These are phyloP conservation scores for Ajuga reptans DNA, from an alignment of 305 asterid species.

Conservation along the genomic window DNA sequence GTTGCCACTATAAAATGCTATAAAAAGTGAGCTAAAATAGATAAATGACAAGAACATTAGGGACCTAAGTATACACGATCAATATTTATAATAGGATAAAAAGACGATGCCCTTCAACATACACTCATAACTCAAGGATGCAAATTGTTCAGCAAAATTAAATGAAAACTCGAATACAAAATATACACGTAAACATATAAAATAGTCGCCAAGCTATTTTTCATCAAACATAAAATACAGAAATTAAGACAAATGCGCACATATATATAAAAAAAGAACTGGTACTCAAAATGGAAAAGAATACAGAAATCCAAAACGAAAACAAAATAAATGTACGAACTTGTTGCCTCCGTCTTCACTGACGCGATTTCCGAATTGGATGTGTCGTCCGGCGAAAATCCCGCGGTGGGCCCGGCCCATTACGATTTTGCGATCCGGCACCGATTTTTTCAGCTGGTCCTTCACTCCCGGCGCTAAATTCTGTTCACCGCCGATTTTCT, in stretches of 20 bases:
- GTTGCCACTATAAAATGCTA: background rate
- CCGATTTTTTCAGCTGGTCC: constrained; percentile 48
- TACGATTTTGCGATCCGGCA: constrained; percentile 61
- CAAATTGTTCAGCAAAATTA: background rate
- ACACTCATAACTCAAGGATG: background rate
- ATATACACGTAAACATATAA: background rate
- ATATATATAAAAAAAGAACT: background rate
- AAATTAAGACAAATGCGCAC: background rate
- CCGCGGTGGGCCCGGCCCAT: constrained; percentile 98
- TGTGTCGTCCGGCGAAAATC: constrained; percentile 81
- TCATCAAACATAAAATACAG: background rate
- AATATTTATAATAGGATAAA: too few species aligned
- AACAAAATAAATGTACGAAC: constrained; percentile 28
- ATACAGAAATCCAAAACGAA: too few species aligned
- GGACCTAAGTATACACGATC: background rate
- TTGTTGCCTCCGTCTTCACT: constrained; percentile 94
- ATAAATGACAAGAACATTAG: background rate
- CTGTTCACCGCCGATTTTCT: constrained; percentile 78
- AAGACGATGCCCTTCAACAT: background rate
- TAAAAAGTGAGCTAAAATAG: background rate
- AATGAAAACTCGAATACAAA: background rate
- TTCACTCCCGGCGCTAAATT: constrained; percentile 61
- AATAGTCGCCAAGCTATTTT: background rate
- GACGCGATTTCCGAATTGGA: constrained; percentile 82
- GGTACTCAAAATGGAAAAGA: too few species aligned